Conservation (phyloP, 805 yeast species). For the Myxozyma sirexii region DNA sequence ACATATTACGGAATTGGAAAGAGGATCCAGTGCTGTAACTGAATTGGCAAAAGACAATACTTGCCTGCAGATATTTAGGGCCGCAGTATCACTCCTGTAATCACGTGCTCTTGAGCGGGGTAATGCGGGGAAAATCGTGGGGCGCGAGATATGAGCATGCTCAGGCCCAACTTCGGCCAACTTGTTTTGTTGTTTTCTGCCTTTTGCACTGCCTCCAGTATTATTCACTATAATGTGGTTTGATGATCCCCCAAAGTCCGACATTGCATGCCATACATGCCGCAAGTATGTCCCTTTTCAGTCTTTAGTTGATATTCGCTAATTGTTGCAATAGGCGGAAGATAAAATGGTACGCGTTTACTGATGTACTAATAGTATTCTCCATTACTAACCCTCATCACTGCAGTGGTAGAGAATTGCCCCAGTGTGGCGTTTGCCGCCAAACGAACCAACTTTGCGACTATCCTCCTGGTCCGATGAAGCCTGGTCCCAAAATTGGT, state of each 20-base stretch:
- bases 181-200: background rate
- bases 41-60: too few relatives aligned
- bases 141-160: too few relatives aligned
- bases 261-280: background rate
- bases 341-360: background rate
- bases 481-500: constrained; percentile 3
- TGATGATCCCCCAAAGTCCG: background rate
- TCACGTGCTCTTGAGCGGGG: too few relatives aligned
- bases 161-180: too few relatives aligned
- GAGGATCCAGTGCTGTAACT: too few relatives aligned
- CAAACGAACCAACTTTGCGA: background rate
- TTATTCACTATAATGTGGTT: background rate
- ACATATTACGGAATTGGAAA: too few relatives aligned
- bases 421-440: background rate
- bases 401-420: background rate
- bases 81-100: background rate
- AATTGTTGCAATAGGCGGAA: background rate
- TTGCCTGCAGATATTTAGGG: too few relatives aligned
- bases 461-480: constrained; percentile 1
- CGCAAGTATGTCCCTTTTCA: background rate
- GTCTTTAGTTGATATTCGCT: background rate
- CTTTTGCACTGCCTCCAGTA: background rate
- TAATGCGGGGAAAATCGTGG: too few relatives aligned
- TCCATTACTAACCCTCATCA: background rate
- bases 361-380: too few relatives aligned